These are phyloP conservation scores for Cladosporium sp. DNA, from an alignment of 2,329 filamentous ascomycete species.

Conservation along the genomic window DNA sequence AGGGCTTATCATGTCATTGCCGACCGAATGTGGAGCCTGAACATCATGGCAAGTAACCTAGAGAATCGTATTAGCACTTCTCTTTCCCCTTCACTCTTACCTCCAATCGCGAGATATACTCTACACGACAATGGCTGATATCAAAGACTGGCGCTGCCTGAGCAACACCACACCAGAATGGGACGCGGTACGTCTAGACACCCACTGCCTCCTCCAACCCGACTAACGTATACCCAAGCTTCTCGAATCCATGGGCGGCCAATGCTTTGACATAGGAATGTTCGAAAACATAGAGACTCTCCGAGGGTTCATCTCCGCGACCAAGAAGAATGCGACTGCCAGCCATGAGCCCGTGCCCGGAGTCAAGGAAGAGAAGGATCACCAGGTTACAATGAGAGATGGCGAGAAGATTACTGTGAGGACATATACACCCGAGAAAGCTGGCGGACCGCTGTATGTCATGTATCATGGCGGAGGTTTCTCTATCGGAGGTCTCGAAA, in stretches of 20 bases:
- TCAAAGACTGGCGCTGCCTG: constrained; percentile 25
- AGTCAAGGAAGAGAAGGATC: constrained; percentile 37
- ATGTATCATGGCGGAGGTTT: constrained; percentile 45
- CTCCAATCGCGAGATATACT: not conserved
- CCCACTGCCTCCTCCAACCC: not conserved
- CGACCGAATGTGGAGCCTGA: not conserved
- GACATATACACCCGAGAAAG: constrained; percentile 23
- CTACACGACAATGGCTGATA: constrained; percentile 21
- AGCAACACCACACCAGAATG: constrained; percentile 24
- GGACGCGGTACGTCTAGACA: constrained; percentile 14
- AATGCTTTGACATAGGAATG: constrained; percentile 23
- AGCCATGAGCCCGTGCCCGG: constrained; percentile 15
- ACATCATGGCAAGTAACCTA: not conserved
- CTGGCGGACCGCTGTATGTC: constrained; percentile 30
- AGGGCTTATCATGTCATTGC: not conserved
- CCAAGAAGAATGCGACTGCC: constrained; percentile 17
- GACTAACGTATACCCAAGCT: constrained; percentile 1
- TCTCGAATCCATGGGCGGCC: constrained; percentile 18
- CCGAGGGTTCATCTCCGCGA: constrained; percentile 17
- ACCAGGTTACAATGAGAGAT: constrained; percentile 32
- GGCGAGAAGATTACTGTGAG: constrained; percentile 31
- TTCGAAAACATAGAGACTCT: constrained; percentile 21
- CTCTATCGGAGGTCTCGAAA: constrained; percentile 40
- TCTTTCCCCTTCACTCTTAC: not conserved
- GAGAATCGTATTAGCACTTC: not conserved